phyloP scores from a whole-genome alignment of 768 basidiomycete species.

The Mycena indigotica region DNA sequence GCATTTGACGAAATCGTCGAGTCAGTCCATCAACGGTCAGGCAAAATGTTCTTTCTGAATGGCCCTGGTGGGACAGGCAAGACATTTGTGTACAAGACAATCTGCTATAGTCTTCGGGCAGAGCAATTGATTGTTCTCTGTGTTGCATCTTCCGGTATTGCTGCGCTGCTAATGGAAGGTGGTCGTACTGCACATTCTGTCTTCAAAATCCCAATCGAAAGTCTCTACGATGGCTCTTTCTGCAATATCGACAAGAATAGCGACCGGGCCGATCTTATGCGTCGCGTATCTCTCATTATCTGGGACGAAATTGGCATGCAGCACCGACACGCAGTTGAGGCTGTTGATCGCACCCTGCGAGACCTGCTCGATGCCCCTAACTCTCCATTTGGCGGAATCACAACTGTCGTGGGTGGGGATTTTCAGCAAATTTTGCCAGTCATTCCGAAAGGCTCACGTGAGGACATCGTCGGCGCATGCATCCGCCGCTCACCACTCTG shows the following conservation, averaged over 20 bases:
- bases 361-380: background rate
- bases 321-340: background rate
- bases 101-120: constrained; percentile 1
- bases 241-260: constrained; percentile 9
- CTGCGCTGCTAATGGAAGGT: constrained; percentile 1
- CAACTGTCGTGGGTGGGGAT: constrained; percentile 1
- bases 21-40: constrained; percentile 2
- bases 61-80: constrained; percentile 14
- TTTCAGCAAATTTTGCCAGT: constrained; percentile 3
- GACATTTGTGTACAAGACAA: constrained; percentile 13
- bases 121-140: constrained; percentile 4
- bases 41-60: constrained; percentile 9
- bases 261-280: constrained; percentile 5
- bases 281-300: background rate
- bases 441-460: constrained; percentile 3
- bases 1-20: constrained; percentile 4
- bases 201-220: constrained; percentile 13
- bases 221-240: constrained; percentile 1
- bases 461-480: background rate
- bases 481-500: constrained; percentile 3
- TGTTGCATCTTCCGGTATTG: constrained; percentile 6
- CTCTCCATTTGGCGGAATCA: background rate
- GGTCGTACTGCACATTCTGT: constrained; percentile 11
- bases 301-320: constrained; percentile 7
- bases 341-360: constrained; percentile 2